These are phyloP conservation scores for Aphanomyces euteiches DNA, from an alignment of 352 stramenopile genomes.

Conservation along the genomic window DNA sequence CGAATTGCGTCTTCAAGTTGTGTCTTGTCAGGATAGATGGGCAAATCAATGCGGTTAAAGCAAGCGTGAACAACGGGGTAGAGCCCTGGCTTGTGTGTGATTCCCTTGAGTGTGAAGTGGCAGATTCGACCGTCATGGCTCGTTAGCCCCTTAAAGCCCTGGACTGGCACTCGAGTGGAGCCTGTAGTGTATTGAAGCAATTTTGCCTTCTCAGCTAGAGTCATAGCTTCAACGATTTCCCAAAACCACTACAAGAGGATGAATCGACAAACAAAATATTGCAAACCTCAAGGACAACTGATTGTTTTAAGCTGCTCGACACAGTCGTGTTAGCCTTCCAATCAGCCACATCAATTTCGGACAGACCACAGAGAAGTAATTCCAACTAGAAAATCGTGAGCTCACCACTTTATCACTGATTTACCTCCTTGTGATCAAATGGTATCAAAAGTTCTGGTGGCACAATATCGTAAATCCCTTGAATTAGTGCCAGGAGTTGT, in stretches of 20 bases:
- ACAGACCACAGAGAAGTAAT: conserved; percentile 92
- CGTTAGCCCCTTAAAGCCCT: conserved; percentile 77
- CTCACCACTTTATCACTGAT: conserved; percentile 66
- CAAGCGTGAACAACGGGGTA: conserved; percentile 81
- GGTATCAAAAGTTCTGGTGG: conserved; percentile 89
- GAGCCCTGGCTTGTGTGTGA: conserved; percentile 54
- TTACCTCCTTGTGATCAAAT: conserved; percentile 96
- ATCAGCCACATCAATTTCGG: conserved; percentile 91
- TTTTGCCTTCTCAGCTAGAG: conserved; percentile 65
- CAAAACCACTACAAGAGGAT: conserved; percentile 66
- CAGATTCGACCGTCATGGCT: conserved; percentile 83
- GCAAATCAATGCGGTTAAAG: conserved; percentile 82
- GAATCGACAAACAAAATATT: conserved; percentile 16
- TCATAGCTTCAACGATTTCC: conserved; percentile 55
- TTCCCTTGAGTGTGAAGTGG: conserved; percentile 55
- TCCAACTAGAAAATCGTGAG: conserved; percentile 55
- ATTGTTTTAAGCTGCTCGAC: conserved; percentile 61
- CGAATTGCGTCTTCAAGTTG: conserved; percentile 94
- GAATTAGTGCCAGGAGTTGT: conserved; percentile 88
- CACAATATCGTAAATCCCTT: conserved; percentile 97
- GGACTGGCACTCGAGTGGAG: conserved; percentile 75
- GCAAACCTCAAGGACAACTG: conserved; percentile 41
- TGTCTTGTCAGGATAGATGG: conserved; percentile 74
- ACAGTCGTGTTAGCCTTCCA: conserved; percentile 84
- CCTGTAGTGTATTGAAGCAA: conserved; percentile 86